Conservation (phyloP, 495 filamentous ascomycete genomes). For the Haplographium delicatum region DNA sequence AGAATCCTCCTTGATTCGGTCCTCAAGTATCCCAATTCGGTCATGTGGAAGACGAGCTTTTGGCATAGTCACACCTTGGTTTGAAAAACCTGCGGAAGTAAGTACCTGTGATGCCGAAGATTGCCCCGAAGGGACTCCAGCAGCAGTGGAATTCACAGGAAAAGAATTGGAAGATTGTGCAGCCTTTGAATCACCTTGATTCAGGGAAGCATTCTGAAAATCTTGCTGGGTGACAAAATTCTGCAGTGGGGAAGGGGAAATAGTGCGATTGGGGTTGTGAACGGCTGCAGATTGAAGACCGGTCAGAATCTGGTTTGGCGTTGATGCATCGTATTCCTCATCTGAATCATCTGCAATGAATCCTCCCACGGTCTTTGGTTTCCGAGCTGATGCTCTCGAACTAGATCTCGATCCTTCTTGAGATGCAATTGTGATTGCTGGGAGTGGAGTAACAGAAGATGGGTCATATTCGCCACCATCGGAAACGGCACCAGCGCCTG, state of each 20-base stretch:
- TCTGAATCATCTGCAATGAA: slow-evolving; percentile 76
- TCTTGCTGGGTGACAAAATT: slow-evolving; percentile 21
- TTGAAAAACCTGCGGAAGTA: slow-evolving; percentile 16
- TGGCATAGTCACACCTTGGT: slow-evolving; percentile 13
- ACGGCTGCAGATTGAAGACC: slow-evolving; percentile 13
- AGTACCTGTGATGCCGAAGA: slow-evolving; percentile 36
- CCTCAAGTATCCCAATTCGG: slow-evolving; percentile 67
- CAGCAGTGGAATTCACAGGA: slow-evolving; percentile 41
- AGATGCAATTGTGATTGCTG: slow-evolving; percentile 28
- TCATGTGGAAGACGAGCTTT: slow-evolving; percentile 30
- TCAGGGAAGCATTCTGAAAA: slow-evolving; percentile 44
- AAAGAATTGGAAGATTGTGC: slow-evolving; percentile 38
- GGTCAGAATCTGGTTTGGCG: slow-evolving; percentile 7
- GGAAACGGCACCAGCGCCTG: slow-evolving; percentile 31
- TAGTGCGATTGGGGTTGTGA: slow-evolving; percentile 15
- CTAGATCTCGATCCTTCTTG: slow-evolving; percentile 35
- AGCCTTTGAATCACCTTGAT: slow-evolving; percentile 49
- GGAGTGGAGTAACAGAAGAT: slow-evolving; percentile 19
- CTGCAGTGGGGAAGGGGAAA: slow-evolving; percentile 24
- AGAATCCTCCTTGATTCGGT: slow-evolving; percentile 84
- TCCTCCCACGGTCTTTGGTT: slow-evolving; percentile 69
- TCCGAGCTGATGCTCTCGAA: slow-evolving; percentile 37
- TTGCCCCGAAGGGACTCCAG: slow-evolving; percentile 28
- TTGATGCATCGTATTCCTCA: slow-evolving; percentile 36
- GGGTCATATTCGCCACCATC: slow-evolving; percentile 48